Conservation (phyloP, 2,329 filamentous ascomycete genomes). For the Penicillium sp. region DNA sequence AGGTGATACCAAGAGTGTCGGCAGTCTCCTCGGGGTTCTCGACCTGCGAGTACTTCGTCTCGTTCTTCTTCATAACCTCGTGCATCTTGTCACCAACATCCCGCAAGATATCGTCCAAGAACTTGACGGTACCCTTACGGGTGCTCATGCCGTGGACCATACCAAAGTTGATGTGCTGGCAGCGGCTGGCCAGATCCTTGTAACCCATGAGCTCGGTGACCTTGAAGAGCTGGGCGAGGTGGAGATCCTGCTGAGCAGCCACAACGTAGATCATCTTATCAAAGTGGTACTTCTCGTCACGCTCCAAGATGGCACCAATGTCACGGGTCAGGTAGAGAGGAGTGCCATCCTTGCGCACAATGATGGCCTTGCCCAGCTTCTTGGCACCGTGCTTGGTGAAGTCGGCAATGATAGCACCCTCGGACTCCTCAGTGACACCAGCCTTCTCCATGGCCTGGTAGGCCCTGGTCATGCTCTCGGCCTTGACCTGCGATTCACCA, state of each 20-base stretch:
- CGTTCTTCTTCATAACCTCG: slow-evolving; percentile 91
- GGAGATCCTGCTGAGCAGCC: slow-evolving; percentile 65
- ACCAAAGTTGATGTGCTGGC: slow-evolving; percentile 66
- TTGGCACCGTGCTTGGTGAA: slow-evolving; percentile 68
- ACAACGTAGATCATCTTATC: slow-evolving; percentile 71
- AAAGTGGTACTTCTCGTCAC: slow-evolving; percentile 62
- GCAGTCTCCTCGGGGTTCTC: slow-evolving; percentile 78
- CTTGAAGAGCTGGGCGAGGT: slow-evolving; percentile 66
- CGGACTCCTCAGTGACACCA: slow-evolving; percentile 63
- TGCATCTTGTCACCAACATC: slow-evolving; percentile 95
- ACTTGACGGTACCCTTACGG: slow-evolving; percentile 71
- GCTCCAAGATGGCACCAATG: slow-evolving; percentile 66
- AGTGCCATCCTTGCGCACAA: slow-evolving; percentile 68
- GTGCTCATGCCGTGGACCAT: slow-evolving; percentile 68
- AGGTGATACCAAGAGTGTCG: slow-evolving; percentile 87
- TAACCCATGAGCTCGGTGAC: slow-evolving; percentile 63
- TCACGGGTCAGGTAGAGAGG: slow-evolving; percentile 70
- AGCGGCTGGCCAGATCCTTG: slow-evolving; percentile 60
- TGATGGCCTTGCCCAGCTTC: slow-evolving; percentile 67
- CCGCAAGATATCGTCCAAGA: slow-evolving; percentile 70
- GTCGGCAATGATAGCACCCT: slow-evolving; percentile 69
- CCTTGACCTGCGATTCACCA: slow-evolving; percentile 67
- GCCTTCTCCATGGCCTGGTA: slow-evolving; percentile 61
- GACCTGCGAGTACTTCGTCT: slow-evolving; percentile 86
- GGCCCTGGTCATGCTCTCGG: slow-evolving; percentile 63